A percentile compares a stretch with the other conserved stretches of the same genome.
Evolutionary conservation across 139 green algal genomes (phyloP).

Genomic region (Astrephomene gubernaculifera): DNA sequence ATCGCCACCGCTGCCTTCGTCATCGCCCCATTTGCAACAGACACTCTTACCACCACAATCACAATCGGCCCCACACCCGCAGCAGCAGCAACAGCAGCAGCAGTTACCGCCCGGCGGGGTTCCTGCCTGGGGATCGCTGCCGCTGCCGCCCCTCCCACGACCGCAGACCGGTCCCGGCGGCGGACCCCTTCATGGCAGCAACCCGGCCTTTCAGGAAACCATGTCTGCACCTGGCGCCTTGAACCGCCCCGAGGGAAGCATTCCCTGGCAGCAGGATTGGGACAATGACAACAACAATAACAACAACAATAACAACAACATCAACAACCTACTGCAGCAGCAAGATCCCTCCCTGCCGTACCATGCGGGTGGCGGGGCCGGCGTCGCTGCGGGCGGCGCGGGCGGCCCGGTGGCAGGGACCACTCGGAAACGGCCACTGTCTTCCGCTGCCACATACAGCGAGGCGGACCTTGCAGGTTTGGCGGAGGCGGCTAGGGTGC

Average conservation of each 20-base stretch:
- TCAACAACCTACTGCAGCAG: neutral
- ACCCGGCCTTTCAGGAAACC: neutral
- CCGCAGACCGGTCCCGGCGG: neutral
- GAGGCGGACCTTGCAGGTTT: neutral
- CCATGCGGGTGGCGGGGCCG: neutral
- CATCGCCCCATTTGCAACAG: neutral
- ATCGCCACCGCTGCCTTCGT: neutral
- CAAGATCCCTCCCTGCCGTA: neutral
- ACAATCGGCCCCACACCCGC: neutral
- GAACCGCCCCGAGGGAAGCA: neutral
- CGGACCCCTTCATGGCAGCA: neutral
- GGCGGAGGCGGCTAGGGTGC: neutral
- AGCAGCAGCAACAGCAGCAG: conserved; percentile 5
- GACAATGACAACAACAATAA: neutral
- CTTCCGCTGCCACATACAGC: conserved; percentile 1
- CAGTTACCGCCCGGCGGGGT: neutral
- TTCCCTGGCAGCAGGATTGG: neutral
- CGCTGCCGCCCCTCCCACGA: neutral
- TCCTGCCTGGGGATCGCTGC: neutral
- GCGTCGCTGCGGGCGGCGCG: neutral
- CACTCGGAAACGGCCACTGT: conserved; percentile 24
- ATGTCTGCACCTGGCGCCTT: conserved; percentile 7
- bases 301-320: neutral
- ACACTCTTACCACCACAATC: neutral
- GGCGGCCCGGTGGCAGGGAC: too few species aligned